phyloP scores from a whole-genome alignment of 2,329 filamentous ascomycete genomes.

The Sclerotiophoma versabilis region DNA sequence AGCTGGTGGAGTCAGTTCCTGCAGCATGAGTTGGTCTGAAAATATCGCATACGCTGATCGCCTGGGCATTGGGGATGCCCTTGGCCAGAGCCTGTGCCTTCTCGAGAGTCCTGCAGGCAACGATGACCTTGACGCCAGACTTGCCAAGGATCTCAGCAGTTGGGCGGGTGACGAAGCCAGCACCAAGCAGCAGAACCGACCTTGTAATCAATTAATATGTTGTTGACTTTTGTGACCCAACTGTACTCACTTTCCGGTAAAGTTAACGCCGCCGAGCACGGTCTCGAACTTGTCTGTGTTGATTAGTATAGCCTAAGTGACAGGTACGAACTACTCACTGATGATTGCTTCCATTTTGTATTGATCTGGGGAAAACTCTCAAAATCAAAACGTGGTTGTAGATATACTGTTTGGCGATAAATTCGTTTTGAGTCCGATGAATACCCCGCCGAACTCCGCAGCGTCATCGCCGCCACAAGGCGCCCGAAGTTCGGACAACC shows the following conservation, averaged over 20 bases:
- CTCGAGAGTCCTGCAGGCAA: slow-evolving; percentile 82
- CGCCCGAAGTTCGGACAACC: slow-evolving; percentile 7
- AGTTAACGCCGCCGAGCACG: slow-evolving; percentile 37
- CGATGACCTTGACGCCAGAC: slow-evolving; percentile 63
- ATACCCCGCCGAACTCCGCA: slow-evolving; percentile 32
- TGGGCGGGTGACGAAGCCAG: slow-evolving; percentile 59
- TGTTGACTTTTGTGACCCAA: not conserved
- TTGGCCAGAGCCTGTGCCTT: slow-evolving; percentile 76
- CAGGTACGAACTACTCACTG: slow-evolving; percentile 25
- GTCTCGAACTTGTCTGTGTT: slow-evolving; percentile 42
- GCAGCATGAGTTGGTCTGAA: too few species aligned
- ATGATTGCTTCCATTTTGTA: slow-evolving; percentile 50
- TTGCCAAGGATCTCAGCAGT: slow-evolving; percentile 66
- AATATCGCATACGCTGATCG: slow-evolving; percentile 61
- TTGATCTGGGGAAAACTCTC: slow-evolving; percentile 13
- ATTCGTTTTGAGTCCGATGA: slow-evolving; percentile 38
- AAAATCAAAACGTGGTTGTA: slow-evolving; percentile 21
- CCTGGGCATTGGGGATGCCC: slow-evolving; percentile 72
- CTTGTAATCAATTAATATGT: slow-evolving; percentile 31
- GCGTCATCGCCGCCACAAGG: slow-evolving; percentile 41
- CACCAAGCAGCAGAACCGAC: slow-evolving; percentile 49
- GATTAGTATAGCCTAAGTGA: slow-evolving; percentile 25
- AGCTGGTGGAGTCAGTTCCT: slow-evolving; percentile 60
- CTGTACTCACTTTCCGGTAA: slow-evolving; percentile 44
- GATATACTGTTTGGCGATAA: slow-evolving; percentile 31